These are phyloP conservation scores for Cytospora piceae DNA, from an alignment of 2,329 filamentous ascomycete genomes.

Conservation along the genomic window DNA sequence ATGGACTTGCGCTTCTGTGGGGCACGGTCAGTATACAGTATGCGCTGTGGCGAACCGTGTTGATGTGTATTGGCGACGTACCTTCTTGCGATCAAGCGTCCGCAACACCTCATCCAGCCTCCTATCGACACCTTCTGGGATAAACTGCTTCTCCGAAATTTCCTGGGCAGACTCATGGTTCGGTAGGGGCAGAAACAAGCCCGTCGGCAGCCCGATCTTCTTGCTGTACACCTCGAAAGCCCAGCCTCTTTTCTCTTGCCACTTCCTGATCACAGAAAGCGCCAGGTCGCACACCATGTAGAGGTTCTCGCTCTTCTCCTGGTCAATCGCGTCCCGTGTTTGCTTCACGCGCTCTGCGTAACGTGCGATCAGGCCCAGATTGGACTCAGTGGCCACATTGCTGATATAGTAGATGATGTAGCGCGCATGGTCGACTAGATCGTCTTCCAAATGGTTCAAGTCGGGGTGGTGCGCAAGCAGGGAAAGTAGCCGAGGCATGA, in stretches of 20 bases:
- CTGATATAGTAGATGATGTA: conserved; percentile 91
- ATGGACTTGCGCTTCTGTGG: conserved; percentile 60
- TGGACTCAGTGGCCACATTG: conserved; percentile 81
- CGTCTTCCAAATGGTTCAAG: conserved; percentile 68
- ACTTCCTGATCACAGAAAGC: conserved; percentile 79
- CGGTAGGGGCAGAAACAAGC: conserved; percentile 75
- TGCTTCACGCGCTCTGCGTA: conserved; percentile 93
- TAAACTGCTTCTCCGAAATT: conserved; percentile 83
- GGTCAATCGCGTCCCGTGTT: conserved; percentile 76
- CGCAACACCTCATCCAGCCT: conserved; percentile 70
- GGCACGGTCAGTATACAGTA: background rate
- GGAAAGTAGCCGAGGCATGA: conserved; percentile 82
- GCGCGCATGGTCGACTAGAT: conserved; percentile 79
- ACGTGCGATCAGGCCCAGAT: conserved; percentile 86
- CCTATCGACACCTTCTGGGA: conserved; percentile 77
- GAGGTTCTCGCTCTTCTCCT: conserved; percentile 70
- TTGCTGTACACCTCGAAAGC: conserved; percentile 80
- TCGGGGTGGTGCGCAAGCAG: conserved; percentile 94
- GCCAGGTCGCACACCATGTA: conserved; percentile 89
- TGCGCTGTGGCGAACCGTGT: fast-evolving
- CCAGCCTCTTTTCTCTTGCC: conserved; percentile 85
- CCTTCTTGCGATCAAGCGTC: conserved; percentile 74
- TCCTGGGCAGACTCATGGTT: conserved; percentile 80
- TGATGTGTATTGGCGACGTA: conserved; percentile 37
- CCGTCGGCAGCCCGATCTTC: conserved; percentile 79